phyloP scores from a whole-genome alignment of 768 basidiomycete species.

The Mycena sanguinolenta region DNA sequence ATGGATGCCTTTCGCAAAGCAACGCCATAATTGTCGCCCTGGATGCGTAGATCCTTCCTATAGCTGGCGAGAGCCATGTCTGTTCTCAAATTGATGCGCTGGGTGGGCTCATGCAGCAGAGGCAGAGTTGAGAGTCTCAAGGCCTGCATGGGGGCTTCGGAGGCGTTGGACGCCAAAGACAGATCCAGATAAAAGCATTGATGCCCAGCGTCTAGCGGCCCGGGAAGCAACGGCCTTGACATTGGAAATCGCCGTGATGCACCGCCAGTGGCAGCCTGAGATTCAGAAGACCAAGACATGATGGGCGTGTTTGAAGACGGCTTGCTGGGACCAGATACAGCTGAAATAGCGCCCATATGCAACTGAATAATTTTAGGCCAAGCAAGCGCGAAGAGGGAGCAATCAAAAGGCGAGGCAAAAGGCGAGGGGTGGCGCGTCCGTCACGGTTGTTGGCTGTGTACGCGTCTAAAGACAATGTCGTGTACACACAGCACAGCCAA shows the following conservation, averaged over 20 bases:
- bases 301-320: not conserved
- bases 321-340: not conserved
- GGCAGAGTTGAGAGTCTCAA: slow-evolving; percentile 22
- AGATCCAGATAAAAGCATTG: slow-evolving; percentile 6
- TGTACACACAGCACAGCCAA: too few relatives aligned
- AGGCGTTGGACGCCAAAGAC: slow-evolving; percentile 32
- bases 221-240: slow-evolving; percentile 29
- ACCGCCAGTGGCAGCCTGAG: slow-evolving; percentile 11
- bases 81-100: slow-evolving; percentile 24
- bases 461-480: not conserved
- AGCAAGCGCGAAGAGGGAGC: not conserved
- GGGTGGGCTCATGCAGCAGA: slow-evolving; percentile 12
- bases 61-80: not conserved
- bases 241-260: slow-evolving; percentile 22
- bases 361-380: not conserved
- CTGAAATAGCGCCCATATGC: not conserved
- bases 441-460: not conserved
- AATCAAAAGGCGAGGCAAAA: not conserved
- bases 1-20: slow-evolving; percentile 2
- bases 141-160: slow-evolving; percentile 16
- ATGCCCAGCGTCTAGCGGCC: not conserved
- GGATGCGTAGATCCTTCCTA: slow-evolving; percentile 13
- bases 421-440: not conserved
- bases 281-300: slow-evolving; percentile 31
- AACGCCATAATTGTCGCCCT: not conserved